A percentile compares a stretch with the other conserved stretches of the same genome.
Evolutionary conservation across 2,329 filamentous ascomycete species (phyloP).

Genomic region (Orbilia oligospora): DNA sequence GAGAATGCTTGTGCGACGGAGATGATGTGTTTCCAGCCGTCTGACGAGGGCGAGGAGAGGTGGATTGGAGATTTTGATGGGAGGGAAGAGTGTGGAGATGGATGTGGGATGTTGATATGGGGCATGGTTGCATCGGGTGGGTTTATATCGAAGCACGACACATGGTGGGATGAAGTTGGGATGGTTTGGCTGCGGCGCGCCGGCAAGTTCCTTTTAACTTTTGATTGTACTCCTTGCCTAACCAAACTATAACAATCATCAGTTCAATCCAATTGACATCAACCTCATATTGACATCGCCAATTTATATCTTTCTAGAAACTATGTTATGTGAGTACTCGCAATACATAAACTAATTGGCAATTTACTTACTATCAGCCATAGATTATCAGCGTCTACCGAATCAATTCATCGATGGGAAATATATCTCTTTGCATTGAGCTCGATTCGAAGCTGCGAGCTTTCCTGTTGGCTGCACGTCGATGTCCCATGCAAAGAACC

Average conservation of each 20-base stretch:
- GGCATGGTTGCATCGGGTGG: conserved; percentile 24
- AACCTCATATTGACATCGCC: background rate
- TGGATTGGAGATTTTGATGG: conserved; percentile 37
- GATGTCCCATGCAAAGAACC: background rate
- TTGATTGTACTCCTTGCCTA: background rate
- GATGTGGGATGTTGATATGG: conserved; percentile 40
- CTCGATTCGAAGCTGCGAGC: background rate
- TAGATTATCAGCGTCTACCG: background rate
- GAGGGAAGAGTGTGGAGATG: conserved; percentile 31
- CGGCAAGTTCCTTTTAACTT: conserved; percentile 1
- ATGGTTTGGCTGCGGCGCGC: conserved; percentile 4
- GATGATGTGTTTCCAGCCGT: conserved; percentile 52
- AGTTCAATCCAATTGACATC: too few species aligned
- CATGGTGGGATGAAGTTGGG: conserved; percentile 15
- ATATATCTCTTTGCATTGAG: background rate
- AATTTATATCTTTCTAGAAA: background rate
- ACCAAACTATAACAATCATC: too few species aligned
- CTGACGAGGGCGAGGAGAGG: conserved; percentile 7
- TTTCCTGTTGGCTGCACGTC: conserved; percentile 18
- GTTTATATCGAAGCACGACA: background rate
- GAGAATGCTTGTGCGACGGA: conserved; percentile 50
- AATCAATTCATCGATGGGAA: background rate
- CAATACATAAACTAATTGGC: background rate
- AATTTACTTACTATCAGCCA: background rate
- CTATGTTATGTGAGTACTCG: background rate